Conservation (phyloP, 352 stramenopile genomes). For the Globisporangium alternatum region DNA sequence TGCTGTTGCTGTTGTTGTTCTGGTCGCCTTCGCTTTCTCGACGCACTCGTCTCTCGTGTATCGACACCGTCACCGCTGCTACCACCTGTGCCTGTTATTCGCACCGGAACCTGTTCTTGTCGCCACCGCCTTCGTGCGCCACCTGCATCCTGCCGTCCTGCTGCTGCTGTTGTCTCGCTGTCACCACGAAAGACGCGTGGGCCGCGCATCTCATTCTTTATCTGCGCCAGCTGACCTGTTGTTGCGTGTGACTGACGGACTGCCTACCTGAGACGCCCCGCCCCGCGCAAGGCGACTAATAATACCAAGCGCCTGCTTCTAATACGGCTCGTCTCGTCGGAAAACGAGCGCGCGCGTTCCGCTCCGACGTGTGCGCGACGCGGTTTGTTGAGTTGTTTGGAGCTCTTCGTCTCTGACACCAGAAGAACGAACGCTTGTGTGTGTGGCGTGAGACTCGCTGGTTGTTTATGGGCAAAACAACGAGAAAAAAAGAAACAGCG, state of each 20-base stretch:
- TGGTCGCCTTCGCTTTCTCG: slow-evolving; percentile 10
- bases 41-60: not conserved
- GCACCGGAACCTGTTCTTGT: not conserved
- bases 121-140: not conserved
- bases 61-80: not conserved
- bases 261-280: not conserved
- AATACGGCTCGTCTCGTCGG: slow-evolving; percentile 10
- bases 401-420: not conserved
- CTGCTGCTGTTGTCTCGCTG: not conserved
- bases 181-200: slow-evolving; percentile 1
- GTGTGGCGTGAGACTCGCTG: slow-evolving; percentile 1
- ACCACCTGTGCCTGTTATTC: not conserved
- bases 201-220: slow-evolving; percentile 16
- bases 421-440: not conserved
- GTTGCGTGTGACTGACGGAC: not conserved
- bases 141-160: not conserved
- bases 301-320: slow-evolving; percentile 1
- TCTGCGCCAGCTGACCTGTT: not conserved
- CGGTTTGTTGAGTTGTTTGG: slow-evolving; percentile 6
- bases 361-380: not conserved
- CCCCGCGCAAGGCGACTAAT: not conserved
- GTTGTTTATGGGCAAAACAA: not conserved
- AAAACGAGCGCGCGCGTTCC: slow-evolving; percentile 1
- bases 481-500: slow-evolving; percentile 6
- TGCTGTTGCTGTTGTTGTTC: slow-evolving; percentile 1